Evolutionary conservation across 78 protist species (phyloP).

Genomic region (Trichosphaerium sp.): DNA sequence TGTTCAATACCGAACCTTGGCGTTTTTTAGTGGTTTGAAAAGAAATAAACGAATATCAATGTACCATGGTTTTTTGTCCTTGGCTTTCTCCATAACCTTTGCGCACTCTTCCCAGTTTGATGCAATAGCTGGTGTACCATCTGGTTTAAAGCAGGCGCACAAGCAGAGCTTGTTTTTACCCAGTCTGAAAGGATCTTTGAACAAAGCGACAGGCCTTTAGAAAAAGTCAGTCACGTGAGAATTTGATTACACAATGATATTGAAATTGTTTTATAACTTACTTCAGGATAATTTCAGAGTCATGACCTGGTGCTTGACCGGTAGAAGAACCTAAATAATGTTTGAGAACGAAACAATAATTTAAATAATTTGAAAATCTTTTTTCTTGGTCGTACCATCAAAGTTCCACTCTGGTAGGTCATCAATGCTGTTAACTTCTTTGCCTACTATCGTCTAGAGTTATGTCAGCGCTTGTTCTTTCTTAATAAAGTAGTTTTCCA

Average conservation of each 20-base stretch:
- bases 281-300: conserved; percentile 65
- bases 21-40: no score
- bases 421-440: not conserved
- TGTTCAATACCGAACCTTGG: conserved; percentile 91
- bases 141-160: conserved; percentile 40
- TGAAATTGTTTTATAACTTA: no score
- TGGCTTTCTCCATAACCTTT: no score
- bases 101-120: conserved; percentile 19
- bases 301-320: conserved; percentile 61
- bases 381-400: no score
- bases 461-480: no score
- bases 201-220: conserved; percentile 66
- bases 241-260: no score
- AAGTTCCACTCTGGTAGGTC: conserved; percentile 58
- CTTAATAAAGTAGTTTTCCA: not conserved
- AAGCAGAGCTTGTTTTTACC: conserved; percentile 59
- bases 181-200: conserved; percentile 65
- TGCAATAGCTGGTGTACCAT: conserved; percentile 32
- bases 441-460: conserved; percentile 14
- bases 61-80: conserved; percentile 33
- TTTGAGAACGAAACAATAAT: no score
- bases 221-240: no score
- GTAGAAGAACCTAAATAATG: conserved; percentile 58
- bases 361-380: no score
- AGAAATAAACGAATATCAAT: no score